Conservation (phyloP, 495 filamentous ascomycete species). For the Aspergillus nidulans region DNA sequence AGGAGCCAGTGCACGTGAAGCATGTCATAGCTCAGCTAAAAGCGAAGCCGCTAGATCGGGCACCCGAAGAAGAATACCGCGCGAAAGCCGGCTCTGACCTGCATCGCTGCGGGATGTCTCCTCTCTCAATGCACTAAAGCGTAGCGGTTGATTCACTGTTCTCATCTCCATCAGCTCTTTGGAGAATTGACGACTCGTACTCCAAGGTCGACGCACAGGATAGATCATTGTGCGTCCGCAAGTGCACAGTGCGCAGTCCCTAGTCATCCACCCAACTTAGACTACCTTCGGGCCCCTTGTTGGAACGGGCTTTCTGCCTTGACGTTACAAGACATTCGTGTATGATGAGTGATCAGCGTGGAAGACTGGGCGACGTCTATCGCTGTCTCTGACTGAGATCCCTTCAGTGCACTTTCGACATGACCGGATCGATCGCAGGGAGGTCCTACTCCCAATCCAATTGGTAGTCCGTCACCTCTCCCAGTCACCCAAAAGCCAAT, state of each 20-base stretch:
- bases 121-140: neutral
- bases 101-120: neutral
- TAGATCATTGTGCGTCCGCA: no score
- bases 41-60: neutral
- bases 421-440: conserved; percentile 14
- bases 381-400: neutral
- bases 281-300: neutral
- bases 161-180: neutral
- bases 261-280: neutral
- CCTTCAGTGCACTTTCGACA: conserved; percentile 8
- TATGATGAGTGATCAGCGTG: neutral
- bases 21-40: neutral
- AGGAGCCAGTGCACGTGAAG: neutral
- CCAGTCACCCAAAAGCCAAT: conserved; percentile 13
- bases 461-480: neutral
- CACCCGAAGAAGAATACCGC: neutral
- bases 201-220: neutral
- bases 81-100: neutral
- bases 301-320: conserved; percentile 4
- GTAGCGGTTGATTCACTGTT: neutral
- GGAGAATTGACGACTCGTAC: neutral
- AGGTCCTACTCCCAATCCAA: neutral
- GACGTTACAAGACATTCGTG: neutral
- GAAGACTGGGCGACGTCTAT: neutral
- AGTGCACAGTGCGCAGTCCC: neutral